Evolutionary conservation across 305 asterid species (phyloP).

Genomic region (Andrographis paniculata): DNA sequence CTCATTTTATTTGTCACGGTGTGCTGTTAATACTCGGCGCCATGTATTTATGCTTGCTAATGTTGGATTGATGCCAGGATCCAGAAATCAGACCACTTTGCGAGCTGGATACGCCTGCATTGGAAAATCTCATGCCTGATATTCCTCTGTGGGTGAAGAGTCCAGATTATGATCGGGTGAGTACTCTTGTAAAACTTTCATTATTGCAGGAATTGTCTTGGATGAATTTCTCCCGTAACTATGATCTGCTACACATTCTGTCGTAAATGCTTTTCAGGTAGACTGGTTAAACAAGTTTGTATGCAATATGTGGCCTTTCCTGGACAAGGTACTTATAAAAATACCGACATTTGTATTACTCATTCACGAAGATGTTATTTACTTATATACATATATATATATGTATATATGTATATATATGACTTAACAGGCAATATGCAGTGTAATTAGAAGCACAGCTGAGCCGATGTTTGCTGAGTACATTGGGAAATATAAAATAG

Average conservation of each 20-base stretch:
- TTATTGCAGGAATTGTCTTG: background rate
- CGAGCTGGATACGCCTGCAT: constrained; percentile 39
- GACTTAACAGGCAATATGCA: constrained; percentile 48
- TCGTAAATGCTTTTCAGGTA: constrained; percentile 35
- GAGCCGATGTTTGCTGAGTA: constrained; percentile 70
- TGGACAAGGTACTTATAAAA: constrained; percentile 53
- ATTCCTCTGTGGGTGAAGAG: constrained; percentile 81
- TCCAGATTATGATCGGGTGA: constrained; percentile 82
- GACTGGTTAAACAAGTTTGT: constrained; percentile 79
- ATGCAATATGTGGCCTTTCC: constrained; percentile 67
- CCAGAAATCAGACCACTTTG: constrained; percentile 32
- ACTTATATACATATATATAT: constrained; percentile 6
- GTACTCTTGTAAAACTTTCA: constrained; percentile 11
- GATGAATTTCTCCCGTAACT: background rate
- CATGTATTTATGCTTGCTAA: constrained; percentile 1
- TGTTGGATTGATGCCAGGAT: constrained; percentile 34
- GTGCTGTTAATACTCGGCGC: constrained; percentile 6
- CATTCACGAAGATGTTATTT: background rate
- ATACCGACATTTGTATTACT: background rate
- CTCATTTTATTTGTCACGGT: background rate
- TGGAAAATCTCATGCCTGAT: constrained; percentile 68
- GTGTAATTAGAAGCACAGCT: constrained; percentile 49
- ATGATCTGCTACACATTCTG: constrained; percentile 6
- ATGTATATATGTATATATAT: too few species aligned
- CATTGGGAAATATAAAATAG: constrained; percentile 54